Evolutionary conservation across 306 rosid genomes (phyloP), one percentile per base, ranked within the genome.

Genomic region (Acmispon strigosus): DNA sequence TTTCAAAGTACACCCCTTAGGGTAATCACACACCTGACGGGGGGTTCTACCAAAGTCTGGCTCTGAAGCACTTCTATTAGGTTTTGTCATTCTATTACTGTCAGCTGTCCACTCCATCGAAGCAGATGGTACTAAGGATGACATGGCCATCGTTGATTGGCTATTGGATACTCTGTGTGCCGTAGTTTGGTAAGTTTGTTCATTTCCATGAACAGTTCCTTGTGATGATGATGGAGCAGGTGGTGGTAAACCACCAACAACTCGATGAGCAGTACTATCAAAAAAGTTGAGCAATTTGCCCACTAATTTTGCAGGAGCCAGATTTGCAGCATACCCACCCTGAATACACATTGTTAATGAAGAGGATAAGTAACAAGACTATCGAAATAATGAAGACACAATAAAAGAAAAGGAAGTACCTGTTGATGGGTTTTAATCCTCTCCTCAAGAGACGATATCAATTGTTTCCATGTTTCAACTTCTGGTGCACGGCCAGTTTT

Each of bases 181-280:
- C 6, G 54, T 44, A 22, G 77, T 81, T 47, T 81, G 91, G 22
- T 73, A 69, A 80, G 75, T 76, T 48, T 84, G 89, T 78, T 81
- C 96, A 77, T 51, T 77, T 76, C 86, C 85, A 5, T 73, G 90
- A 49, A 62, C 47, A 70, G 19, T 73, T 67, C 88, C 89, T 9
- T 78, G 96, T 36, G 89, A 78, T 49, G 85, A 62, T 37, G 91
- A 77, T 62, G 99, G 96, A 58, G 84, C 87, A 58, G 90, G 89
- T 70, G 97, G 97, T 17, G 99, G 96, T 51, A 86, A 73, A 68
- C 97, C 94, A 43, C 98, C 97, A 53, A 94, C 97, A 66, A 94
- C 99, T 57, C 92, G 89, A 78, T 89, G 97, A 10, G 99, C 97
- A 13, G 97, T 94, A 71, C 82, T 94, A 77, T 94, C 99, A 76